phyloP scores from a whole-genome alignment of 768 basidiomycete species.

The Paxillus ammoniavirescens region DNA sequence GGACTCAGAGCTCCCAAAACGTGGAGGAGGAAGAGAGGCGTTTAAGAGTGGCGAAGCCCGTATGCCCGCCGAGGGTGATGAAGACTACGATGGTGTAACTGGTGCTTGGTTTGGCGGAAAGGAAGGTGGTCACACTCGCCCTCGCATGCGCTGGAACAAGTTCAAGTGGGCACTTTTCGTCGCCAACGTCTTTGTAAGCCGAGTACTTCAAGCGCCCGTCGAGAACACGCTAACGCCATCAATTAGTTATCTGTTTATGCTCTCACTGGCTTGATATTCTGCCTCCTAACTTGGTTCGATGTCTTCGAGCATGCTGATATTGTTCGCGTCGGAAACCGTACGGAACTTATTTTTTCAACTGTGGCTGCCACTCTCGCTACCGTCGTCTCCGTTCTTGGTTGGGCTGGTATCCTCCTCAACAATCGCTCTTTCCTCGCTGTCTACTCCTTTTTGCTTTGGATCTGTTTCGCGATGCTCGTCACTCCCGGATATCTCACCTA shows the following conservation, averaged over 20 bases:
- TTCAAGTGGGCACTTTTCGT: conserved; percentile 83
- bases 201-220: not conserved
- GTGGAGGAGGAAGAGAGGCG: conserved; percentile 71
- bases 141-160: conserved; percentile 67
- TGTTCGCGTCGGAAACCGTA: conserved; percentile 64
- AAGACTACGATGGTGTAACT: conserved; percentile 49
- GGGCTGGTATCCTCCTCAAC: conserved; percentile 80
- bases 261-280: conserved; percentile 58
- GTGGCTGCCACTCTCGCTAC: conserved; percentile 57
- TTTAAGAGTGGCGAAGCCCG: conserved; percentile 51
- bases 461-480: conserved; percentile 67
- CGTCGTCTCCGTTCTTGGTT: conserved; percentile 69
- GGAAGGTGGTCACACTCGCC: conserved; percentile 35
- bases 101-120: conserved; percentile 41
- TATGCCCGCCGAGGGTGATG: conserved; percentile 51
- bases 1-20: conserved; percentile 46
- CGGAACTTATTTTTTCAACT: conserved; percentile 71
- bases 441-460: conserved; percentile 72
- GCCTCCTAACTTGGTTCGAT: conserved; percentile 76
- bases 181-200: conserved; percentile 42
- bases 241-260: conserved; percentile 58
- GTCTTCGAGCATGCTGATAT: conserved; percentile 69
- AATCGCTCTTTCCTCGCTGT: conserved; percentile 79
- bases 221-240: not conserved
- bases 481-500: conserved; percentile 78